Conservation (phyloP, 164 flowering plant genomes). For the Dillenia suffruticosa region DNA sequence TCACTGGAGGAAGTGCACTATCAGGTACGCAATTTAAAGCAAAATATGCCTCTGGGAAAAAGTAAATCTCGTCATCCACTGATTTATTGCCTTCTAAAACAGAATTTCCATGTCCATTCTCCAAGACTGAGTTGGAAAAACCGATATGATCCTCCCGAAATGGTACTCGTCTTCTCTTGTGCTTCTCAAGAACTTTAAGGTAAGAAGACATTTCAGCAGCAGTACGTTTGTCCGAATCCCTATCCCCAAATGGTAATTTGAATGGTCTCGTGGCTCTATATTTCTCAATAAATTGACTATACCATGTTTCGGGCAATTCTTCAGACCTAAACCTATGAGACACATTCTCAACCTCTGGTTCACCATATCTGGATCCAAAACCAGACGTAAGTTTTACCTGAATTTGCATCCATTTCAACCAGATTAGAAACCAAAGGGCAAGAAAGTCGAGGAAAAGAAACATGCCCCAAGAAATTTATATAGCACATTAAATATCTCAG, state of each 20-base stretch:
- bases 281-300: slow-evolving; percentile 63
- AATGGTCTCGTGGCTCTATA: slow-evolving; percentile 53
- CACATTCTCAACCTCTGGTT: slow-evolving; percentile 40
- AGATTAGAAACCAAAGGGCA: not conserved
- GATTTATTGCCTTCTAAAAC: slow-evolving; percentile 29
- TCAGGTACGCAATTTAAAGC: slow-evolving; percentile 82
- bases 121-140: slow-evolving; percentile 27
- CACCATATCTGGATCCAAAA: slow-evolving; percentile 50
- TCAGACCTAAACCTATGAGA: slow-evolving; percentile 49
- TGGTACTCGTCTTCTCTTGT: slow-evolving; percentile 62
- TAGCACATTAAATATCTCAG: not conserved
- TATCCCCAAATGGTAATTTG: slow-evolving; percentile 39
- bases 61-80: slow-evolving; percentile 43
- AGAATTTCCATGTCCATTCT: slow-evolving; percentile 36
- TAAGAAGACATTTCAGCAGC: slow-evolving; percentile 80
- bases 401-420: slow-evolving; percentile 31
- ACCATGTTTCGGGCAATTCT: slow-evolving; percentile 89
- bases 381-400: slow-evolving; percentile 35
- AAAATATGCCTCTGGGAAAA: slow-evolving; percentile 86
- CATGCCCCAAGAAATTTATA: not conserved
- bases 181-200: slow-evolving; percentile 52
- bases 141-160: slow-evolving; percentile 55
- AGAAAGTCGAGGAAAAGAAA: not conserved
- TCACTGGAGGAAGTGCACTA: slow-evolving; percentile 49
- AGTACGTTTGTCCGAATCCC: slow-evolving; percentile 64